Evolutionary conservation across 805 yeast species (phyloP), one percentile per base, ranked within the genome.

Genomic region (Metschnikowia drakensbergensis): DNA sequence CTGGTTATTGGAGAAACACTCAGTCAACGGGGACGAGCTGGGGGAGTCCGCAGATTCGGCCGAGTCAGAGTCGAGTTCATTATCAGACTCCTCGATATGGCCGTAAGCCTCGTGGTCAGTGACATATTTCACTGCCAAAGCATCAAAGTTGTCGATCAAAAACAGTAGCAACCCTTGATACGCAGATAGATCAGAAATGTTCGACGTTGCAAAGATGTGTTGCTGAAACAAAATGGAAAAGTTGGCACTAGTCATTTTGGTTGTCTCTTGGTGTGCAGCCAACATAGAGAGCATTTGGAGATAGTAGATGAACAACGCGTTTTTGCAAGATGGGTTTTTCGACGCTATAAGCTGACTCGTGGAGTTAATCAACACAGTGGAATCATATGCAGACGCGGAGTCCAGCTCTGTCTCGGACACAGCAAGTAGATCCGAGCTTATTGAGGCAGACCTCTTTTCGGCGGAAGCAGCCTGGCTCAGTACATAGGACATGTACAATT

Each of bases 141-240:
- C 31, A 38, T 51, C 50, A 29, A 40, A 49, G 37, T 61, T 49
- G 31, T 51, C 54, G 22, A 65, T 58, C 27, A 65, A 43, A 11
- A 56, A 43, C 47, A 52, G 48, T 22, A 54, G 47, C 22, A 56
- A 41, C 7, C 28, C 44, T 37, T 53, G 57, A 25, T 46, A 51
- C 10, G 48, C 40, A 30, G 45, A 45, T 32, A 56, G 53, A 13
- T 50, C 57, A 1, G 49, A 42, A n/a, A 54, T 48, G 6, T 39
- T 43, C 26, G 50, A 26, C n/a, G 58, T 50, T 28, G 52, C 53
- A 37, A 66, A 60, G 17, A 67, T 49, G 45, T 65, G 64, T 8
- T 68, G 71, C 48, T 64, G 69, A 50, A 66, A 67, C 28, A 67
- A 61, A 26, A 66, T 67, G 10, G 70, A 57, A 31, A 54, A 57